Base-by-base conservation (phyloP, 2,329 filamentous ascomycete species). In the Ceratocystis diversiconidia region DNA sequence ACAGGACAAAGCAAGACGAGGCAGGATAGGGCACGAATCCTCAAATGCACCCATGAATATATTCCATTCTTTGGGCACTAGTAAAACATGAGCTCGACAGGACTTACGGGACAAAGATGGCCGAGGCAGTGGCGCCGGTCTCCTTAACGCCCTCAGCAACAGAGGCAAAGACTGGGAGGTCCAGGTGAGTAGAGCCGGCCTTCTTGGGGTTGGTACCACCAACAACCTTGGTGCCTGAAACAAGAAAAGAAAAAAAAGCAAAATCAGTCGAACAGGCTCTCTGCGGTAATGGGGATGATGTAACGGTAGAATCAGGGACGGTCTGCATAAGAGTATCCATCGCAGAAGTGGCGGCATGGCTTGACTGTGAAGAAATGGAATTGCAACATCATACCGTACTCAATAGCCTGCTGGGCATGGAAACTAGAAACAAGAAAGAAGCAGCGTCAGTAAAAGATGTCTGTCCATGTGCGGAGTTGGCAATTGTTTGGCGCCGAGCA, bases 121-220 rank as follows among this genome's bases (percentile, higher is more conserved):
- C 92, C 63, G 90, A 95, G 70, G 94, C 92, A 70, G 84, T 92
- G 70, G 94, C 92, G 74, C 90, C 90, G 63, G 90, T 95, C 78
- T 91, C 80, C 82, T 92, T 94, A 70, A 95, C 85, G 69, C 89
- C 94, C 65, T 99, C 91, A 71, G 79, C 79, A 71, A 99, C 94
- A 72, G 84, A 92, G 73, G 85, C 89, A 79, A 97, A 99, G 73
- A 99, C 94, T 68, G 94, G 94, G 71, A 88, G 88, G 75, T 86
- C 90, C 69, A 99, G 85, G 78, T 99, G 94, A 75, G 85, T 87
- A 73, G 84, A 79, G 74, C 94, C 94, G 70, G 94, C 94, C 82
- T 99, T 99, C 84, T 96, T 97, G 75, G 94, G 94, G 82, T 97
- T 97, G 74, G 92, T 97, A 75, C 94, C 94, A 77, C 94, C 94